Percentiles rank a stretch among this genome's conserved stretches.
Conservation (phyloP, 768 basidiomycete species). For the Auricularia sp. region DNA sequence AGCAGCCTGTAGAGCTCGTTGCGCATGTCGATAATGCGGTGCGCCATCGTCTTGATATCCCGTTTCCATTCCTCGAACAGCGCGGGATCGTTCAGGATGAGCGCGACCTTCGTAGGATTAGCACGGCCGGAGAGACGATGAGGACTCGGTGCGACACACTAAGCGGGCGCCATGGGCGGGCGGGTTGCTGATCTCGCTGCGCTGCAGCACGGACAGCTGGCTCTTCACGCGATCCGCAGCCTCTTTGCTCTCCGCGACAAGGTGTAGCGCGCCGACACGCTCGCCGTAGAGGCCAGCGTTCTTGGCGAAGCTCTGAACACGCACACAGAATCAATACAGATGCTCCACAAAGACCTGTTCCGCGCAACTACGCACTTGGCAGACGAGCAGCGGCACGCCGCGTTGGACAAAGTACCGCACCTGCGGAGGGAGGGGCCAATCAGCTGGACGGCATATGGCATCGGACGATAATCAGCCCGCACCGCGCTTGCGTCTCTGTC, state of each 20-base stretch:
- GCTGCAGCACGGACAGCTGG: conserved; percentile 83
- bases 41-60: conserved; percentile 89
- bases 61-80: conserved; percentile 83
- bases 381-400: conserved; percentile 69
- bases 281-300: conserved; percentile 94
- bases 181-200: conserved; percentile 93
- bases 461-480: conserved; percentile 7
- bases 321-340: background rate
- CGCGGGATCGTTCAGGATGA: conserved; percentile 65
- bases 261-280: conserved; percentile 86
- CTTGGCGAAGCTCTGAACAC: conserved; percentile 85
- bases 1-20: conserved; percentile 62
- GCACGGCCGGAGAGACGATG: background rate
- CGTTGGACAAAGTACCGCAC: conserved; percentile 65
- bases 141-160: conserved; percentile 33
- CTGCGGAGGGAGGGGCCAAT: background rate
- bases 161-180: conserved; percentile 84
- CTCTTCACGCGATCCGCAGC: conserved; percentile 66
- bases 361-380: conserved; percentile 52
- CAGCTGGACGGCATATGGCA: background rate
- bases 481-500: conserved; percentile 90
- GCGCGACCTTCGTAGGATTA: conserved; percentile 43
- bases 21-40: conserved; percentile 88
- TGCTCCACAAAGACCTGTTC: background rate
- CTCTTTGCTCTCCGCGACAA: conserved; percentile 56